Evolutionary conservation across 2,329 filamentous ascomycete species (phyloP).

Genomic region (Pseudogymnoascus sp.): DNA sequence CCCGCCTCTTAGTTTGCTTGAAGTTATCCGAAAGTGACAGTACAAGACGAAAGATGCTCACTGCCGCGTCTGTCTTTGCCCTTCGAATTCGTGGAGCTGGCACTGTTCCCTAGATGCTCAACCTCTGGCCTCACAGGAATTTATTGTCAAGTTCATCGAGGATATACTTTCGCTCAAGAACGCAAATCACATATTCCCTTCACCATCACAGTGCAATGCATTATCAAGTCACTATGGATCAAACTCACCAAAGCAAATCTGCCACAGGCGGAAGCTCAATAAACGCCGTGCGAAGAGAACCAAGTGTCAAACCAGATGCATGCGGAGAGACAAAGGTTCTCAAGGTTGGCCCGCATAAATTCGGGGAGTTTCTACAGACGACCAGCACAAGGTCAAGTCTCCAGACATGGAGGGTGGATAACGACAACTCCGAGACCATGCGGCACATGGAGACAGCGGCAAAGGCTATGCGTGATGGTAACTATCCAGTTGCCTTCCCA

Average conservation of each 20-base stretch:
- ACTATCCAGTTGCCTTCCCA: constrained; percentile 83
- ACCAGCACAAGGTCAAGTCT: not conserved
- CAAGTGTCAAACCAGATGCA: not conserved
- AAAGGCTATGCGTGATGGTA: constrained; percentile 50
- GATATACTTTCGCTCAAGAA: not conserved
- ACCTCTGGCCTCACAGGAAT: not conserved
- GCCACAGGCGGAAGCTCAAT: not conserved
- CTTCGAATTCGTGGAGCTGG: not conserved
- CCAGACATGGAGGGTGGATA: not conserved
- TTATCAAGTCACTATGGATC: not conserved
- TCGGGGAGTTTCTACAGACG: not conserved
- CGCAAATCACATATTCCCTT: not conserved
- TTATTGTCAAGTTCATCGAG: not conserved
- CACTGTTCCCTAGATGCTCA: not conserved
- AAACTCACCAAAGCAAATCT: not conserved
- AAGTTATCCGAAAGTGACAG: not conserved
- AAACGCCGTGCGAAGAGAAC: not conserved
- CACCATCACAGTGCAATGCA: not conserved
- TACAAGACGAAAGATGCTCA: not conserved
- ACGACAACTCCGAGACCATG: not conserved
- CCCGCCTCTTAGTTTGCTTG: not conserved
- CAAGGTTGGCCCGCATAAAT: not conserved
- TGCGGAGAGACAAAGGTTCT: not conserved
- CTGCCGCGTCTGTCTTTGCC: not conserved
- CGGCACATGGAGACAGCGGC: constrained; percentile 41